Evolutionary conservation across 2,329 filamentous ascomycete genomes (phyloP).

Genomic region (Emmonsiellopsis sp.): DNA sequence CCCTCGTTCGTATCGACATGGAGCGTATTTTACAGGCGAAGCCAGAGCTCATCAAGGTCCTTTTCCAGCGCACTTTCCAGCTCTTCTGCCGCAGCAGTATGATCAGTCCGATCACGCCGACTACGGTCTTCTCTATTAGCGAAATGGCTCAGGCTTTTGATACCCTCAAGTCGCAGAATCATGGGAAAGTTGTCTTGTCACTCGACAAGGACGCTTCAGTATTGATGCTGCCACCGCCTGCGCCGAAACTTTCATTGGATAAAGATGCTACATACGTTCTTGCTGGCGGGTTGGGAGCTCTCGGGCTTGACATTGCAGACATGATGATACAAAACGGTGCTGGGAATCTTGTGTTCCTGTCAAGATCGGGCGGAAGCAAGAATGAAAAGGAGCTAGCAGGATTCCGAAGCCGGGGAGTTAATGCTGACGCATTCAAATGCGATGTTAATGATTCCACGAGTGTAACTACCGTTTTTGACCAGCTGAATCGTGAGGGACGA

Average conservation of each 20-base stretch:
- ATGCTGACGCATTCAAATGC: neutral
- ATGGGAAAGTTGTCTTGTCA: neutral
- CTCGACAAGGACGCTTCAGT: neutral
- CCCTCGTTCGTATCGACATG: neutral
- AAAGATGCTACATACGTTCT: conserved; percentile 43
- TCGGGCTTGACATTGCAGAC: conserved; percentile 37
- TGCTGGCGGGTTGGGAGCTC: conserved; percentile 47
- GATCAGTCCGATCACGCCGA: neutral
- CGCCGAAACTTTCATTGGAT: neutral
- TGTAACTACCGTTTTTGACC: neutral
- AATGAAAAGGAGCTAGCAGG: conserved; percentile 2
- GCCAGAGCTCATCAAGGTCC: conserved; percentile 4
- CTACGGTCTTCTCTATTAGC: neutral
- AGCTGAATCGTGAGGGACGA: neutral
- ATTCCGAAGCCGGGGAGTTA: neutral
- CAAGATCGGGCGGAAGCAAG: conserved; percentile 28
- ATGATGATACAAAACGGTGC: conserved; percentile 13
- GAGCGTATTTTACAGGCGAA: conserved; percentile 9
- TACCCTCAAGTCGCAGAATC: neutral
- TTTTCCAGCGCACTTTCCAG: conserved; percentile 1
- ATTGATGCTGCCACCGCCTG: neutral
- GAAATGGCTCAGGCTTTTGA: neutral
- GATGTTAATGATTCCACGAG: neutral
- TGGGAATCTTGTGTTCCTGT: conserved; percentile 36
- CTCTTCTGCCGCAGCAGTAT: neutral